Base-by-base conservation (phyloP, 768 basidiomycete genomes). In the Pleurotus tuber-regium region DNA sequence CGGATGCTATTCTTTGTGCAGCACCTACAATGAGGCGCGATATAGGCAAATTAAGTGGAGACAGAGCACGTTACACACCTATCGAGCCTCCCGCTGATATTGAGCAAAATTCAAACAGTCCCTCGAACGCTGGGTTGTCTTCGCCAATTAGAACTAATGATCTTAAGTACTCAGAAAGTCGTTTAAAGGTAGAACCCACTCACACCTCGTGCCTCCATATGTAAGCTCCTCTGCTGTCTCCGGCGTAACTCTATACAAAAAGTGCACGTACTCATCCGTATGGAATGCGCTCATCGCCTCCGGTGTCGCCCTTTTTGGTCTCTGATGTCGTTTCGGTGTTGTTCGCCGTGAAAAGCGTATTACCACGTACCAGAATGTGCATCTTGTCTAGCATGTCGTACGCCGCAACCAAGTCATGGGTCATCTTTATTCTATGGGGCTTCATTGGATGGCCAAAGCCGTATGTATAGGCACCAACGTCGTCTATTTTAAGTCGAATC, bases 11-110 rank as follows among this genome's bases (percentile, higher is more conserved):
- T 33, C 30, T 49, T 51, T 58, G 38, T 42, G 50, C 35, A 47
- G 42, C 26, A 35, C 53, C 18, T 54, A 44, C 8, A 33, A 50
- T 47, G 4, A 21, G 8, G 4, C 38, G 26, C 50, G 14, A 26
- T 38, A 49, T 43, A 30, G 18, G 23, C 33, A 31, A 7, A 38
- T 52, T 31, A n/a, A 43, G 55, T 9, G 9, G 11, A 38, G 11
- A 39, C 7, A 18, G 16, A 2, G 9, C 8, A 52, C 31, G 26
- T 42, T 29, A 69, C 86, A 52, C 59, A 97, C 97, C 96, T 93
- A 99, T 98, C 0, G 94, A 97, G 2, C 97, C 97, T 41, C 97
- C 97, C n/a, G 97, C 97, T 9, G 97, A 98, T 61, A 99, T 99
- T 2, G 96, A 95, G 65, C 97, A 98, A 66, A 98, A 99, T 60